phyloP scores from a whole-genome alignment of 2,329 filamentous ascomycete species.

The Sclerotinia borealis region DNA sequence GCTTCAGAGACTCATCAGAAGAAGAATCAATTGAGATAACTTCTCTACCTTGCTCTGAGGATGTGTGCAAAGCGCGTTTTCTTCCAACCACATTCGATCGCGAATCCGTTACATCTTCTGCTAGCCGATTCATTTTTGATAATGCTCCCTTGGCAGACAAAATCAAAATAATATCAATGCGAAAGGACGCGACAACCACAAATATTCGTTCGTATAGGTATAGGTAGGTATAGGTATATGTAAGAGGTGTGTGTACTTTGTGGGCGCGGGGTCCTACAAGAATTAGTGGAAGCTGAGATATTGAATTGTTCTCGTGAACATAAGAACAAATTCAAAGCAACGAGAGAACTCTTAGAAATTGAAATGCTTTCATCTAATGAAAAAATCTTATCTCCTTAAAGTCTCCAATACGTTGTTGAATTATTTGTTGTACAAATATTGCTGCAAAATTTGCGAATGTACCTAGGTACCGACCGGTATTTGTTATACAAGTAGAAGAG shows the following conservation, averaged over 20 bases:
- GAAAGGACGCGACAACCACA: not conserved
- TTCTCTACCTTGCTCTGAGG: not conserved
- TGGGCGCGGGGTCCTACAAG: conserved; percentile 1
- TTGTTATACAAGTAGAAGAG: not conserved
- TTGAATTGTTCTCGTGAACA: not conserved
- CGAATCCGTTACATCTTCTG: conserved; percentile 10
- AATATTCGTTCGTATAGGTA: not conserved
- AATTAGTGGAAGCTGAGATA: conserved; percentile 7
- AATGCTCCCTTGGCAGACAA: not conserved
- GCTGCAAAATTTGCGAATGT: not conserved
- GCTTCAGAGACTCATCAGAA: conserved; percentile 2
- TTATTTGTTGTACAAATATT: not conserved
- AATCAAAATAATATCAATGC: not conserved
- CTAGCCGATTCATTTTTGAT: not conserved
- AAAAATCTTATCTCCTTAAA: not conserved
- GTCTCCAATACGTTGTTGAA: not conserved
- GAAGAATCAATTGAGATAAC: conserved; percentile 9
- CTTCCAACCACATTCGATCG: conserved; percentile 2
- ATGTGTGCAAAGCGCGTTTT: conserved; percentile 11
- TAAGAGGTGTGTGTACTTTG: not conserved
- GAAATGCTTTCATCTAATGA: not conserved
- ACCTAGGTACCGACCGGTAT: no score
- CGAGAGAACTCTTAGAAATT: not conserved
- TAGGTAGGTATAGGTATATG: not conserved
- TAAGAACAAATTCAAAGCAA: not conserved